These are phyloP conservation scores for Solanum bulbocastanum DNA, from an alignment of 257 asterid species.

Conservation along the genomic window DNA sequence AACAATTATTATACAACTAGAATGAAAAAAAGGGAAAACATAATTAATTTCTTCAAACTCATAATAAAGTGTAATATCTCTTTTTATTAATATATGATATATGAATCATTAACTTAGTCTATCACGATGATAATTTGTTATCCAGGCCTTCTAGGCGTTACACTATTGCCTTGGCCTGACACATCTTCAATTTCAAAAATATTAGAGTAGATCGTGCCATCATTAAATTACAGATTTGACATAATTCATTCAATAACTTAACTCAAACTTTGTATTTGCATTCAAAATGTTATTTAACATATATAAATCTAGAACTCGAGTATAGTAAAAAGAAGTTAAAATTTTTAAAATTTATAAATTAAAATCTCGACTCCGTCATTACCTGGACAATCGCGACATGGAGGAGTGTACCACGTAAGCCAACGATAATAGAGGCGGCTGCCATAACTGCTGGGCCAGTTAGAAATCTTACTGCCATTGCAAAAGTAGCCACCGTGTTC, in stretches of 20 bases:
- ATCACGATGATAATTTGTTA: not conserved
- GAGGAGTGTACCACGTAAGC: constrained; percentile 16
- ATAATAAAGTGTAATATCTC: not conserved
- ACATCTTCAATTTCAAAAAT: not conserved
- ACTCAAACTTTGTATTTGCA: not conserved
- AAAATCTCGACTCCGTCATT: not conserved
- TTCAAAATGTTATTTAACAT: not conserved
- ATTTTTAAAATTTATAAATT: not conserved
- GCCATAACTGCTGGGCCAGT: constrained; percentile 19
- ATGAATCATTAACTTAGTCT: not conserved
- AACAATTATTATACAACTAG: not conserved
- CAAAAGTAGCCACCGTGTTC: constrained; percentile 10
- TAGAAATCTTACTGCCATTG: constrained; percentile 19
- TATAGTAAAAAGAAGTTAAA: not conserved
- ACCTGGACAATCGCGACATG: constrained; percentile 19
- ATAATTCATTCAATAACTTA: not conserved
- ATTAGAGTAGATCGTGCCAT: no score
- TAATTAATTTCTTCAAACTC: not conserved
- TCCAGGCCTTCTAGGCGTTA: not conserved
- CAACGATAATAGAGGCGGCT: constrained; percentile 10
- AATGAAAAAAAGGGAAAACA: not conserved
- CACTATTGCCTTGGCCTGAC: no score
- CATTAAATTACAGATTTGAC: no score
- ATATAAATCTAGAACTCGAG: not conserved
- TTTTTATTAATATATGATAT: not conserved